Base-by-base conservation (phyloP, 169 alveolate species). In the Plasmodium yoelii region DNA sequence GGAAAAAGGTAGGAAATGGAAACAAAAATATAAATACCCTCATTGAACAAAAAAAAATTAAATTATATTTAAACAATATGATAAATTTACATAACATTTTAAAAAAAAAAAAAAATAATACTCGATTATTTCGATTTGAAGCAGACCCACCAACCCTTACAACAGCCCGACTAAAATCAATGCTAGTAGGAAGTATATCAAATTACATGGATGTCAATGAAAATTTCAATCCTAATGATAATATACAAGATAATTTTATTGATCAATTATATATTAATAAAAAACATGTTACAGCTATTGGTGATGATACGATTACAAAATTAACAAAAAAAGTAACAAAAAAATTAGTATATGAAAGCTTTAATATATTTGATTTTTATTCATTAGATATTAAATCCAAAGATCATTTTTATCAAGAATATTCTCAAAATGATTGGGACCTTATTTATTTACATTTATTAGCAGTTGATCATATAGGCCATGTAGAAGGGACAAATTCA, bases 391-490 rank as follows among this genome's bases (percentile, higher is more conserved):
- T 8, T 15, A 68, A 67, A 12, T 51, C 82, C 18, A 82, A 55
- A 42, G 47, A 67, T 1, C 90, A 82, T 53, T 82, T 82, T 67
- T 82, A 82, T 65, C 73, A 67, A 55, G 90, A 82, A 46, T 82
- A 82, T 55, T 15, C 56, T 2, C 55, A 44, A 60, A 60, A 67
- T 55, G 19, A 59, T 19, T 93, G 94, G 80, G 94, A 88, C 59
- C 1, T 87, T 5, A 19, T 87, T 49, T 69, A 82, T 39, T 47
- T 90, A 24, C 95, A 93, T 61, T 46, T 93, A 68, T 88, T 93
- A 39, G 94, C 87, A 55, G 92, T 91, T 28, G 95, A 93, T 70
- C 95, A 93, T 89, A 65, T 91, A 71, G 94, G 94, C 2, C 95
- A 93, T 82, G 60, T 73, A 19, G 88, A 92, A 47, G 72, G 72